A percentile compares a stretch with the other conserved stretches of the same genome.
These are phyloP conservation scores for Carex kokanica DNA, from an alignment of 176 grass and related monocot genomes.

Conservation along the genomic window DNA sequence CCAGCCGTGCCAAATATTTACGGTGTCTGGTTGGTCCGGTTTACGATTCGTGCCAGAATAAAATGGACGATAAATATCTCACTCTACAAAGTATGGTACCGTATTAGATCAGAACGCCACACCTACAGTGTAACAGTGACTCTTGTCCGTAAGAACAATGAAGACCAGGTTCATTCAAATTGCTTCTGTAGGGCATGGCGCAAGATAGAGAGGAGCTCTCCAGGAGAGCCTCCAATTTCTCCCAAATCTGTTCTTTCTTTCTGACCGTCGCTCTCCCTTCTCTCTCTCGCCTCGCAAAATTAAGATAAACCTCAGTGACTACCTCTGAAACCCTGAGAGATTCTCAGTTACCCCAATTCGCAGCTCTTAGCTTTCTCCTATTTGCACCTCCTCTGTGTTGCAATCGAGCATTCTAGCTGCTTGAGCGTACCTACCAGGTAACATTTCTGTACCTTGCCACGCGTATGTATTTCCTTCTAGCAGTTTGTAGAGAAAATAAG, in stretches of 20 bases:
- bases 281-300: neutral
- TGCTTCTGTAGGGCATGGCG: neutral
- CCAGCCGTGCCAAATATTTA: too few species aligned
- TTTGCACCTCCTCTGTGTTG: neutral
- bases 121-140: neutral
- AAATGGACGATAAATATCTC: too few species aligned
- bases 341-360: neutral
- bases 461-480: neutral
- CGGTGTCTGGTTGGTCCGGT: too few species aligned
- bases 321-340: slow-evolving; percentile 13
- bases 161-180: neutral
- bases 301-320: slow-evolving; percentile 17
- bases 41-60: too few species aligned
- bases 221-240: slow-evolving; percentile 20
- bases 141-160: neutral
- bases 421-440: neutral
- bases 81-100: too few species aligned
- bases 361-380: neutral
- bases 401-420: slow-evolving; percentile 10
- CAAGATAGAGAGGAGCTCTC: slow-evolving; percentile 12
- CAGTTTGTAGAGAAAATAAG: neutral
- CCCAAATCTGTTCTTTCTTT: slow-evolving; percentile 13
- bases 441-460: neutral
- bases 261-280: slow-evolving; percentile 5
- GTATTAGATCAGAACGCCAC: too few species aligned